Conservation (phyloP, 768 basidiomycete species). For the Astraeus odoratus region DNA sequence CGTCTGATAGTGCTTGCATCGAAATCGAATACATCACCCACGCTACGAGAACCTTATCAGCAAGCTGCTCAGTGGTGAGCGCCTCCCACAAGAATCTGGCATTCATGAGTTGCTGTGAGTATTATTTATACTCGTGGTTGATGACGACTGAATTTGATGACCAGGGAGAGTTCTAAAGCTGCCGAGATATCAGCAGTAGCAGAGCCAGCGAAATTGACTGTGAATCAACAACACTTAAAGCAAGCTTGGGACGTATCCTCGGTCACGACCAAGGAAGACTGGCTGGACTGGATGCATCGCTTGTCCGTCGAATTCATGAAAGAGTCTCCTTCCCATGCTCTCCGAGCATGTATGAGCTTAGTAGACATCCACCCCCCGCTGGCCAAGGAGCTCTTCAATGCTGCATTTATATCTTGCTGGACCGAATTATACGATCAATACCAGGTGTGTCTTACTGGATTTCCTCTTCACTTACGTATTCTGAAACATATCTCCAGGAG, state of each 20-base stretch:
- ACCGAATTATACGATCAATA: constrained; percentile 92
- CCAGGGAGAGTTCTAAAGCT: constrained; percentile 53
- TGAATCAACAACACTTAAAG: constrained; percentile 96
- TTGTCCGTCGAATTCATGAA: constrained; percentile 95
- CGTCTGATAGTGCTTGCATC: constrained; percentile 55
- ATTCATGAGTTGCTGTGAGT: constrained; percentile 62
- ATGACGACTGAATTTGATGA: constrained; percentile 11
- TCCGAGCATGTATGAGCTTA: constrained; percentile 90
- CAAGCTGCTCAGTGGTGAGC: constrained; percentile 88
- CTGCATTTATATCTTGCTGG: constrained; percentile 98
- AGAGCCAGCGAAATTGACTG: constrained; percentile 82
- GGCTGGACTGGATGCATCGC: constrained; percentile 93
- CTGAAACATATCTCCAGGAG: constrained; percentile 49
- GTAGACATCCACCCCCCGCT: constrained; percentile 89
- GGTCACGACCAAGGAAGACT: constrained; percentile 75
- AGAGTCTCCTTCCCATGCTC: constrained; percentile 96
- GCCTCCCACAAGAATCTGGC: constrained; percentile 78
- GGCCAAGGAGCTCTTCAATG: constrained; percentile 93
- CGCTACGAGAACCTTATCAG: constrained; percentile 85
- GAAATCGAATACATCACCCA: constrained; percentile 69
- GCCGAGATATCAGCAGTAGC: constrained; percentile 78
- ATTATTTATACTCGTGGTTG: not conserved
- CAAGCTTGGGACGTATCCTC: constrained; percentile 90
- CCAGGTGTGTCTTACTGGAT: constrained; percentile 48
- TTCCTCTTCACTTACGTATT: not conserved